These are phyloP conservation scores for Saccharomyces hybrid DNA, from an alignment of 1,139 yeast species.

Conservation along the genomic window DNA sequence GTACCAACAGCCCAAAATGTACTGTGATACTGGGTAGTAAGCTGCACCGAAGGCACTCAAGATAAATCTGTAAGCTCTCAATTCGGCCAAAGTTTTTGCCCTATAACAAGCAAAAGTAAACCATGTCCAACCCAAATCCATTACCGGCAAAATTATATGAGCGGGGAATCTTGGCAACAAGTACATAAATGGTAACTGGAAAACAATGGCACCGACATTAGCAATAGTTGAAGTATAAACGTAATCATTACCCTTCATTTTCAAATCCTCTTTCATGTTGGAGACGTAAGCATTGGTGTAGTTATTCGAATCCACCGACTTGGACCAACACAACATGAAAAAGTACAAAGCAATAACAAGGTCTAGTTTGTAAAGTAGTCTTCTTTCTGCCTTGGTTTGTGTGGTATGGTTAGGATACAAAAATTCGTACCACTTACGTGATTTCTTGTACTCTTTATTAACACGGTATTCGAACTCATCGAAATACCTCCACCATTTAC, in stretches of 20 bases:
- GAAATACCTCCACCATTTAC: constrained; percentile 58
- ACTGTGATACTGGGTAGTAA: constrained; percentile 57
- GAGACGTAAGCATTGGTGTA: constrained; percentile 64
- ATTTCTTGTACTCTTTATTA: constrained; percentile 36
- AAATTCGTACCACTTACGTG: constrained; percentile 49
- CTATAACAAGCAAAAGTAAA: constrained; percentile 51
- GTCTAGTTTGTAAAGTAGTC: constrained; percentile 54
- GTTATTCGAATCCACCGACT: constrained; percentile 53
- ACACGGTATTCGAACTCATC: constrained; percentile 58
- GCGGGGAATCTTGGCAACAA: constrained; percentile 43
- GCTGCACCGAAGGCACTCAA: constrained; percentile 60
- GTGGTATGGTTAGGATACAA: constrained; percentile 40
- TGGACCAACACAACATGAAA: constrained; percentile 62
- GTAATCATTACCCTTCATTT: constrained; percentile 60
- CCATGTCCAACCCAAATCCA: constrained; percentile 61
- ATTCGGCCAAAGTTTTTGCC: constrained; percentile 41
- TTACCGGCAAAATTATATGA: constrained; percentile 45
- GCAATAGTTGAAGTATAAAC: constrained; percentile 53
- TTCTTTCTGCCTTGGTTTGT: constrained; percentile 47
- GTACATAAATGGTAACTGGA: constrained; percentile 45
- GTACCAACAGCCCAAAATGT: constrained; percentile 62
- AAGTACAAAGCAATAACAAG: constrained; percentile 51
- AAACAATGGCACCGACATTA: constrained; percentile 51
- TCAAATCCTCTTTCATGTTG: constrained; percentile 51
- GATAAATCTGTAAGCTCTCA: constrained; percentile 52